Percentiles rank a stretch among this genome's conserved stretches.
phyloP scores from a whole-genome alignment of 495 filamentous ascomycete species.

The Penicillium argentinense region DNA sequence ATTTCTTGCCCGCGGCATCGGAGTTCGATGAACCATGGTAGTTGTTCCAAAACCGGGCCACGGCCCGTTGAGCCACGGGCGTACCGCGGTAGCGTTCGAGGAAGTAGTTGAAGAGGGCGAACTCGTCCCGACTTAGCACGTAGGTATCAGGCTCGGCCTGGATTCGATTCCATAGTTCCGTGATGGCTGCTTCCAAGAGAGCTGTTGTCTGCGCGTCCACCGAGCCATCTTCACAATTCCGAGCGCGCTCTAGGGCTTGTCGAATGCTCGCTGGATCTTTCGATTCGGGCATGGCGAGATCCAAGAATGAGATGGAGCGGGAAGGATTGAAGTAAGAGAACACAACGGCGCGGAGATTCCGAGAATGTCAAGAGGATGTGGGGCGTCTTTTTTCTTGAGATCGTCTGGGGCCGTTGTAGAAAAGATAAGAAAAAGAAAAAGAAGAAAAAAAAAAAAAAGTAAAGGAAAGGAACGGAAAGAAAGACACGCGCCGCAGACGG shows the following conservation, averaged over 20 bases:
- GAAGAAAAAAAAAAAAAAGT: too few relatives aligned
- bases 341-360: background rate
- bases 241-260: conserved; percentile 64
- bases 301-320: too few relatives aligned
- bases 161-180: conserved; percentile 62
- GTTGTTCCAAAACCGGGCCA: conserved; percentile 51
- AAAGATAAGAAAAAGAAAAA: too few relatives aligned
- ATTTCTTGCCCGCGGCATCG: conserved; percentile 24
- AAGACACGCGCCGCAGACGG: conserved; percentile 6
- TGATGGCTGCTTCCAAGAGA: conserved; percentile 57
- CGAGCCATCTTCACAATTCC: conserved; percentile 59
- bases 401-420: too few relatives aligned
- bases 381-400: too few relatives aligned
- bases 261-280: conserved; percentile 27
- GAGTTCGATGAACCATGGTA: conserved; percentile 30
- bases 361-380: background rate
- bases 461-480: too few relatives aligned
- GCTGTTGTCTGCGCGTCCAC: conserved; percentile 49
- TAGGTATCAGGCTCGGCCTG: conserved; percentile 59
- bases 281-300: conserved; percentile 18
- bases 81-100: conserved; percentile 54
- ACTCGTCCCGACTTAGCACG: conserved; percentile 68
- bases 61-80: conserved; percentile 39
- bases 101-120: conserved; percentile 76
- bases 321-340: background rate